Evolutionary conservation across 768 basidiomycete genomes (phyloP), one percentile per base, ranked within the genome.

Genomic region (Tricholoma matsutake): DNA sequence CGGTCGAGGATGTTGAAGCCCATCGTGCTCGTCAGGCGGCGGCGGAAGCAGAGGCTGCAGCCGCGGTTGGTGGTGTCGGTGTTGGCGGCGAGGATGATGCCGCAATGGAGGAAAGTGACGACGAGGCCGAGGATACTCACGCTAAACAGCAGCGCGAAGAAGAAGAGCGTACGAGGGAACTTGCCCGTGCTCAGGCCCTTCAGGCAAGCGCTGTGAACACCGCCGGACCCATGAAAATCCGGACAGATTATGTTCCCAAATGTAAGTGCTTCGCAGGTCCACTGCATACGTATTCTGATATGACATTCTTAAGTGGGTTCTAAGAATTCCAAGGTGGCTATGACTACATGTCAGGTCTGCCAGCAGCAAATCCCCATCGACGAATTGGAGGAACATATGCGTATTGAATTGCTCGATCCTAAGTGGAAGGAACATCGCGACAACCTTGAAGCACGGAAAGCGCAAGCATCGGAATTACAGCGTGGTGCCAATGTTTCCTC

Each of bases 341-440:
- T 91, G 76, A 91, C 94, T 4, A 94, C 90, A 29, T 98, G 95
- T 78, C 83, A 89, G 16, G 90, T 98, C 67, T 97, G 96, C 76
- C 89, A 91, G n/a, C 96, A 98, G 73, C 90, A 94, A 74, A 92
- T 99, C 37, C 89, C 97, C 28, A 89, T 96, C 68, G 92, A 97
- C 75, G 96, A 98, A 72, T 79, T 98, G 49, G 86, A 96, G 66
- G 96, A 98, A 72, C 97, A 98, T 73, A 95, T 98, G 86, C 92
- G 97, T 67, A 98, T 98, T 71, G 97, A 99, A 72, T 75, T 98
- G 63, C 84, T 99, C 66, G 97, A 99, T 76, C 97, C 97, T 43
- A 87, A 89, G 72, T 99, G 96, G 96, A 98, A 98, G 74, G 94
- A 95, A 64, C 94, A 96, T 72, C 91, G 96, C 64, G 90, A 94